Evolutionary conservation across 331 rosid species (phyloP).

Genomic region (Pyracantha coccinea): DNA sequence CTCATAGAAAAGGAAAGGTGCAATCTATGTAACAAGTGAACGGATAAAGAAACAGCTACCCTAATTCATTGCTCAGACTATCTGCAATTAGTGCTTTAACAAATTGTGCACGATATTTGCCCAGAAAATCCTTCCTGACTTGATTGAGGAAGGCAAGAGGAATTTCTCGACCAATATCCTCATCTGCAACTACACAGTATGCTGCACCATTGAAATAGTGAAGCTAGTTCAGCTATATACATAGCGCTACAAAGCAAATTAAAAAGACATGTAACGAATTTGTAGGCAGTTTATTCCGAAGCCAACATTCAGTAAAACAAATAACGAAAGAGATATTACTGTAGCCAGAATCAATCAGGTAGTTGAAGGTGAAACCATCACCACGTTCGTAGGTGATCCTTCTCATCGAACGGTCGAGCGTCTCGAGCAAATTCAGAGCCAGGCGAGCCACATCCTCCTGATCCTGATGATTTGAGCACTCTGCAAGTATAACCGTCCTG

Average conservation of each 20-base stretch:
- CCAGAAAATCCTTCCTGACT: not conserved
- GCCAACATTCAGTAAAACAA: no score
- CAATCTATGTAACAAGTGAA: not conserved
- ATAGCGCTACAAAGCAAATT: not conserved
- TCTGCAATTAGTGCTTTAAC: not conserved
- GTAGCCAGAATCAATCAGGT: constrained; percentile 57
- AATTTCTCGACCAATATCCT: not conserved
- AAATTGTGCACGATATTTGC: not conserved
- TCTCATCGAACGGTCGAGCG: constrained; percentile 1
- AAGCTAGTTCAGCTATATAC: not conserved
- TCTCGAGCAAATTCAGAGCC: no score
- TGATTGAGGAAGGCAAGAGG: not conserved
- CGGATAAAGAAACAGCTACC: not conserved
- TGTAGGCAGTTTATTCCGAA: not conserved
- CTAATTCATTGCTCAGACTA: not conserved
- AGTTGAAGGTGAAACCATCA: constrained; percentile 71
- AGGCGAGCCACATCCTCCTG: no score
- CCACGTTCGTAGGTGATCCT: constrained; percentile 47
- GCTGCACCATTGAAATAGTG: not conserved
- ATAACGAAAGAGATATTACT: constrained; percentile 21
- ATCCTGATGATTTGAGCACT: constrained; percentile 17
- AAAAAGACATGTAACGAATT: not conserved
- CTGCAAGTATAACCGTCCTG: constrained; percentile 59
- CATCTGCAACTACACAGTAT: not conserved
- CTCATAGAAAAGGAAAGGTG: not conserved